phyloP scores from a whole-genome alignment of 2,329 filamentous ascomycete species.

The Diaporthe amygdali region DNA sequence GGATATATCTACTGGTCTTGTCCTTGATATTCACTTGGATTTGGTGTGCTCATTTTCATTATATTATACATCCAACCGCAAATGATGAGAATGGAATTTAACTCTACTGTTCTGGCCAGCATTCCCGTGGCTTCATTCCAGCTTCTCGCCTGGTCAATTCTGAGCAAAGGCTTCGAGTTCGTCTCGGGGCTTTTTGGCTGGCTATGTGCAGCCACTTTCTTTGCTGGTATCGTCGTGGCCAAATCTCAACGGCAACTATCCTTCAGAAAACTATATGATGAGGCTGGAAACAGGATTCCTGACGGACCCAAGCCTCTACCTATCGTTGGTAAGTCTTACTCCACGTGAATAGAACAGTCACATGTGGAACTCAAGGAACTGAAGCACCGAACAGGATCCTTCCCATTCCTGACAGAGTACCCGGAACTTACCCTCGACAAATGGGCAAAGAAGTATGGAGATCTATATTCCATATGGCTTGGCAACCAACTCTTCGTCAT shows the following conservation, averaged over 20 bases:
- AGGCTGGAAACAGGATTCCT: background rate
- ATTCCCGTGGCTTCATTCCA: background rate
- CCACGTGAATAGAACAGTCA: too few species aligned
- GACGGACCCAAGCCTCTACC: background rate
- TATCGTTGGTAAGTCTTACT: background rate
- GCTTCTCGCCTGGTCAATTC: background rate
- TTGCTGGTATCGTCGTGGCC: background rate
- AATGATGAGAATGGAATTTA: background rate
- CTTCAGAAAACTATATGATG: background rate
- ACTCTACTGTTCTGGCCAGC: background rate
- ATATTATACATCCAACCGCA: background rate
- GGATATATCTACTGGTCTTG: background rate
- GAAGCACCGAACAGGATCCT: background rate
- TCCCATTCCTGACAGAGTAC: background rate
- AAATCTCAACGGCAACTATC: background rate
- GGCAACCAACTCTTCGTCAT: conserved; percentile 2
- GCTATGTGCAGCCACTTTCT: background rate
- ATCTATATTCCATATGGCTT: background rate
- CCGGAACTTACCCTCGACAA: background rate
- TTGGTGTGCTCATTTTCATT: background rate
- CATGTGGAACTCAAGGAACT: background rate
- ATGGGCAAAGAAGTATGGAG: background rate
- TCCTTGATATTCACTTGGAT: background rate
- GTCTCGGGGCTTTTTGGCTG: background rate
- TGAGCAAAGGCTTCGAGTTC: background rate